These are phyloP conservation scores for Komagataella mondaviorum DNA, from an alignment of 805 yeast species.

Conservation along the genomic window DNA sequence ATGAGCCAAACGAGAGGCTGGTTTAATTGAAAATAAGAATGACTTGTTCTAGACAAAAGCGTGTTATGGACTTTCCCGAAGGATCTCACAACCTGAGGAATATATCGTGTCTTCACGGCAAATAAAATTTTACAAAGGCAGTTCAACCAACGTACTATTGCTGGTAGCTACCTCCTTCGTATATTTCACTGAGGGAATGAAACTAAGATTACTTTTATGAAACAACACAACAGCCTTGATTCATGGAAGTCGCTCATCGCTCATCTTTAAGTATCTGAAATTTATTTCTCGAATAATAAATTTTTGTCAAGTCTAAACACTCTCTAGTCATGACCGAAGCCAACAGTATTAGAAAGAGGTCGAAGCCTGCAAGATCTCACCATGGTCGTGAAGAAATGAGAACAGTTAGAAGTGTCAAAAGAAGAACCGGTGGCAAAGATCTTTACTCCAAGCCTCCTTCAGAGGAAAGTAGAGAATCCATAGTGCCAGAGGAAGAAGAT, in stretches of 20 bases:
- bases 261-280: not conserved
- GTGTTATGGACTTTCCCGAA: no score
- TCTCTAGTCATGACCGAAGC: not conserved
- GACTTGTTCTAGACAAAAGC: no score
- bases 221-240: not conserved
- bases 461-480: slow-evolving; percentile 8
- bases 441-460: slow-evolving; percentile 7
- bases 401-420: slow-evolving; percentile 40
- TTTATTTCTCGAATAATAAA: not conserved
- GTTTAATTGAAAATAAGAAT: no score
- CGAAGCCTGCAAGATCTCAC: slow-evolving; percentile 10
- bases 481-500: slow-evolving; percentile 4
- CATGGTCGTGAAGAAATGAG: slow-evolving; percentile 53
- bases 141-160: no score
- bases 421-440: slow-evolving; percentile 16
- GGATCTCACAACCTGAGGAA: no score
- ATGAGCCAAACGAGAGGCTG: no score
- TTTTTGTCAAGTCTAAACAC: not conserved
- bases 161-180: no score
- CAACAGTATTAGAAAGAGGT: slow-evolving; percentile 4
- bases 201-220: no score
- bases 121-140: no score
- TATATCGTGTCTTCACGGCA: no score
- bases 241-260: not conserved
- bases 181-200: no score